Base-by-base conservation (phyloP, 2,329 filamentous ascomycete genomes). In the Lachnellula cervina region DNA sequence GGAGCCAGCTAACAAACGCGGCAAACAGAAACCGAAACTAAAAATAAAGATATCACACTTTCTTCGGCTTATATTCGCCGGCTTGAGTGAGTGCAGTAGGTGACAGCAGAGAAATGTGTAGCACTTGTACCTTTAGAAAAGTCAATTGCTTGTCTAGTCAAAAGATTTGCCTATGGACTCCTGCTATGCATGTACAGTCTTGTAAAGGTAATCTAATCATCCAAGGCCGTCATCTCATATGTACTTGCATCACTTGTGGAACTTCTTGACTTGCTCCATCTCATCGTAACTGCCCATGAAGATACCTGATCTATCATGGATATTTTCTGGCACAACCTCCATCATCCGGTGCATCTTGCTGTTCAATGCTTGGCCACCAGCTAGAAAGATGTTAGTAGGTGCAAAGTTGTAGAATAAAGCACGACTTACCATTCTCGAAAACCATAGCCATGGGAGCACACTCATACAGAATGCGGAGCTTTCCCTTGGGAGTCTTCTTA, bases 381-480 rank as follows among this genome's bases (percentile, higher is more conserved):
- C 90, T 94, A 64, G 42, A 68, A 52, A 67, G 45, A 45, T 25
- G 63, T 32, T 32, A 32, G 28, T 32, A 32, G 44, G 61, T 53
- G 63, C 55, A 17, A 16, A 51, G 5, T 44, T 25, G 11, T 16
- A 49, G 48, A 3, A 50, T 11, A 46, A 40, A 54, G 11, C 19
- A 17, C 21, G 5, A 77, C 86, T 76, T 74, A 93, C 89, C 94
- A 75, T 99, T 97, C 76, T 99, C 94, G 73, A 99, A 97, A 6
- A 99, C 83, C 87, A 97, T 89, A 23, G 94, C 94, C 94, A 99
- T 99, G 40, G 94, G 94, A 14, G 94, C 94, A 71, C 94, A 99
- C 78, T 99, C 94, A 76, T 99, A 99, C 67, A 99, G 73, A 64
- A 99, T 99, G 63, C 94, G 83, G 64, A 99, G 82, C 80, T 99